Conservation (phyloP, 2,329 filamentous ascomycete species). For the Trichophyton verrucosum region DNA sequence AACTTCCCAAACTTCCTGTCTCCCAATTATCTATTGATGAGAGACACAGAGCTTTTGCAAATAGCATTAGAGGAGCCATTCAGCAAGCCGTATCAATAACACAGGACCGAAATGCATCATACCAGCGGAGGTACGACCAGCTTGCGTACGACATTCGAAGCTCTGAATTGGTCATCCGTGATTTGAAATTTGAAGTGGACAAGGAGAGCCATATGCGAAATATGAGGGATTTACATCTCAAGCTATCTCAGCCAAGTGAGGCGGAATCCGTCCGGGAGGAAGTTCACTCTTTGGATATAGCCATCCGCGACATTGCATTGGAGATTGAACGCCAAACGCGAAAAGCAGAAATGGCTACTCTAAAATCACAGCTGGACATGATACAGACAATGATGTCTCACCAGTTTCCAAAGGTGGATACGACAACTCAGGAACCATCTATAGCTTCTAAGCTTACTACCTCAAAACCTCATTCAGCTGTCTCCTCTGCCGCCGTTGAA, state of each 20-base stretch:
- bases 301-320: background rate
- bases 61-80: background rate
- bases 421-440: background rate
- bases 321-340: background rate
- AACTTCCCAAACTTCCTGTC: conserved; percentile 7
- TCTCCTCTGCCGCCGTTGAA: background rate
- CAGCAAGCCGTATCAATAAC: background rate
- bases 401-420: background rate
- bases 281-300: background rate
- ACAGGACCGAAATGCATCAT: background rate
- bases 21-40: background rate
- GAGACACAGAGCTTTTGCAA: background rate
- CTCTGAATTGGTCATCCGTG: conserved; percentile 4
- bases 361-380: conserved; percentile 2
- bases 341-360: background rate
- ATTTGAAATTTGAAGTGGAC: conserved; percentile 3
- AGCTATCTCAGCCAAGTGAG: background rate
- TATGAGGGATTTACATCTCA: background rate
- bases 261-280: background rate
- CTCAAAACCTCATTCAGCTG: background rate
- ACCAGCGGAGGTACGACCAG: background rate
- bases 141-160: background rate
- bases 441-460: background rate
- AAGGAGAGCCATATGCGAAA: background rate
- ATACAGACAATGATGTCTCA: background rate